Evolutionary conservation across 805 yeast species (phyloP), one percentile per base, ranked within the genome.

Genomic region (Lachancea mirantina): DNA sequence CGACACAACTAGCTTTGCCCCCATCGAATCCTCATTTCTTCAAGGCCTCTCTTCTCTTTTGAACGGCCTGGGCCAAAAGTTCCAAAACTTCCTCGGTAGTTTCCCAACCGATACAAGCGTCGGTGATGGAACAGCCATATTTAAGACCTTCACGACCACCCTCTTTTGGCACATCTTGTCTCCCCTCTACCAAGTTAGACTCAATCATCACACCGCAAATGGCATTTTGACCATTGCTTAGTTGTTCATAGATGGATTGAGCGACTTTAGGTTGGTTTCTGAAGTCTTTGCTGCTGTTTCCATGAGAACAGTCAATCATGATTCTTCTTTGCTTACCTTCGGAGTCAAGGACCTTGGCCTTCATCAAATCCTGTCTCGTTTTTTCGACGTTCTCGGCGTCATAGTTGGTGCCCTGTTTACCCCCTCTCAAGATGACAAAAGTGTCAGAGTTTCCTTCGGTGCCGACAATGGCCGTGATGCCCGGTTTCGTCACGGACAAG

Each of bases 251-350:
- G 38, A 92, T 76, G 26, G 65, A 72, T 16, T 72, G 70, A 16
- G 88, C 85, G 9, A 89, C 98, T 54, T 70, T 74, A 28, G 97
- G 96, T 67, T 89, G 98, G 63, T 89, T 89, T 56, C 74, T 74
- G 74, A 78, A 88, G 62, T 89, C 80, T 59, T 89, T 89, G 55
- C 70, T 76, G 22, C 96, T 84, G 69, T 89, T 89, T 43, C 96
- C 98, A 57, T 89, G 98, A 24, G 96, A 87, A 61, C 96, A 92
- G 63, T 89, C 98, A 43, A 89, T 76, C 97, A 89, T 92, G 50
- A 88, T 79, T 52, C 89, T 72, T 38, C 80, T 73, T 31, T 72
- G 70, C 8, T 55, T 59, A 26, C 49, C 50, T 6, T 46, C 47
- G 21, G 65, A 61, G 48, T 63, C 64, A 16, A 72, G 64, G 42